These are phyloP conservation scores for Moesziomyces globuligerus DNA, from an alignment of 1,284 basidiomycete species.

Conservation along the genomic window DNA sequence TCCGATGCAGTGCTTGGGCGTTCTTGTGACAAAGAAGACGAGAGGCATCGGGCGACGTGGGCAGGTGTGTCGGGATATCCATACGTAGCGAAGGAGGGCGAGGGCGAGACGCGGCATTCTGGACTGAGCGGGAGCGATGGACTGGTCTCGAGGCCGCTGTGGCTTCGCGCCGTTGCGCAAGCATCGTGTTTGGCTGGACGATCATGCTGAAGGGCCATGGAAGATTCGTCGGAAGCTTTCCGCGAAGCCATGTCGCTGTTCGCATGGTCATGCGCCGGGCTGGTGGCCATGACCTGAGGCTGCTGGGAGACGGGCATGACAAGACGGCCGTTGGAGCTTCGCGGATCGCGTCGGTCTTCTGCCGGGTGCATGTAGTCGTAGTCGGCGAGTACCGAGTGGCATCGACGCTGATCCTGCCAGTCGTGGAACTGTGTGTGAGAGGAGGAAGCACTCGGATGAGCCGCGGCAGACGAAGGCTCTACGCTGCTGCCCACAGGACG, in stretches of 20 bases:
- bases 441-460: conserved; percentile 3
- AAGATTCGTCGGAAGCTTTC: conserved; percentile 3
- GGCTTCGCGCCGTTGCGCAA: not conserved
- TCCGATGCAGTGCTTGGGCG: not conserved
- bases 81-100: conserved; percentile 26
- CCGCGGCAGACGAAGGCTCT: conserved; percentile 5
- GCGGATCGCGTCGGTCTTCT: conserved; percentile 44
- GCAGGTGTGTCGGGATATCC: conserved; percentile 12
- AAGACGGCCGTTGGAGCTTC: conserved; percentile 30
- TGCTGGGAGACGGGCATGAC: conserved; percentile 28
- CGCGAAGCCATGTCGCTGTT: conserved; percentile 3
- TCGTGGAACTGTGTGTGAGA: conserved; percentile 23
- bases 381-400: conserved; percentile 33
- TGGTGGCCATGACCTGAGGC: conserved; percentile 7
- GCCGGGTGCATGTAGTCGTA: conserved; percentile 23
- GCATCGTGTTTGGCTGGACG: not conserved
- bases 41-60: conserved; percentile 7
- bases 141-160: conserved; percentile 7
- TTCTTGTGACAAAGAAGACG: conserved; percentile 1
- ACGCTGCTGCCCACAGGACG: conserved; percentile 1
- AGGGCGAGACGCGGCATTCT: conserved; percentile 28
- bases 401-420: conserved; percentile 41
- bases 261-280: conserved; percentile 2
- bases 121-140: conserved; percentile 17
- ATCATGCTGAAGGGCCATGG: conserved; percentile 13